These are phyloP conservation scores for Physcomitrellopsis africana DNA, from an alignment of 225 moss, liverwort and hornwort species.

Conservation along the genomic window DNA sequence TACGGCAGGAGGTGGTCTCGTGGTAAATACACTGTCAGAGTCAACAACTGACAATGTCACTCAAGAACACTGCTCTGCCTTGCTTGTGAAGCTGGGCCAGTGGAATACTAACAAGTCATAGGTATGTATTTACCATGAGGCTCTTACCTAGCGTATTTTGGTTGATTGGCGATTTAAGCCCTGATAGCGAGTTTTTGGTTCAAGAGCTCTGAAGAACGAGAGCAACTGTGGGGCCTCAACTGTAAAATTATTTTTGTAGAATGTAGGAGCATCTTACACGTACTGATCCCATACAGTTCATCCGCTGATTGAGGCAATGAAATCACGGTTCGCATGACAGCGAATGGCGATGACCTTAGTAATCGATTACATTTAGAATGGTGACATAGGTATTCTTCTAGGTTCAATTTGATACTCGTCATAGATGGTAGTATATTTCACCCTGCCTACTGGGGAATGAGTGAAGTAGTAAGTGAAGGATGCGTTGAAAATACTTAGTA, in stretches of 20 bases:
- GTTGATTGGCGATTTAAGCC: constrained; percentile 19
- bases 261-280: constrained; percentile 21
- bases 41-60: constrained; percentile 64
- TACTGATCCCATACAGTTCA: not conserved
- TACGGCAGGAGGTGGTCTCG: constrained; percentile 52
- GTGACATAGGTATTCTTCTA: constrained; percentile 8
- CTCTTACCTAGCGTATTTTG: constrained; percentile 4
- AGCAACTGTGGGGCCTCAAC: constrained; percentile 15
- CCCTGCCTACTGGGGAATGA: constrained; percentile 5
- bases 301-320: not conserved
- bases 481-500: not conserved
- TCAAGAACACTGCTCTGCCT: constrained; percentile 55
- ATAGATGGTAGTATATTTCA: not conserved
- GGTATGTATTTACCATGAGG: constrained; percentile 8
- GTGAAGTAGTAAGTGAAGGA: not conserved
- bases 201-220: constrained; percentile 26
- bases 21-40: constrained; percentile 51
- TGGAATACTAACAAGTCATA: constrained; percentile 48
- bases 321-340: constrained; percentile 2
- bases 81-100: constrained; percentile 65
- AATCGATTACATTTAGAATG: constrained; percentile 16
- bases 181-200: constrained; percentile 20
- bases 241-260: constrained; percentile 29
- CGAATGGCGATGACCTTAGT: constrained; percentile 5
- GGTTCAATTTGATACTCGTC: constrained; percentile 8